Conservation (phyloP, 2,329 filamentous ascomycete species). For the Hypoxylon sp. region DNA sequence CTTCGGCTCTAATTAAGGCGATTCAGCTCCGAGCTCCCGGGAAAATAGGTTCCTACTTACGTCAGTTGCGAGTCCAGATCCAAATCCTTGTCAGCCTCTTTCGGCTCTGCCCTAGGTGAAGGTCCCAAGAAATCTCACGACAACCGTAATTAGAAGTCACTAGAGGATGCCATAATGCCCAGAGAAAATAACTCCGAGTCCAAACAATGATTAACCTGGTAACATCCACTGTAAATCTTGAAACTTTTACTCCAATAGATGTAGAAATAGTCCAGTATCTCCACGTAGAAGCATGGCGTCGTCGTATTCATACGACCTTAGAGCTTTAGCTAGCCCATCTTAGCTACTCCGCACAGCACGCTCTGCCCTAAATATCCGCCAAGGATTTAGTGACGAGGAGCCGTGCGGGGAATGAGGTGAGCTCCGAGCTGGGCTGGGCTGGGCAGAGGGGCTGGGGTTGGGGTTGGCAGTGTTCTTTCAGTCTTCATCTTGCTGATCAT, state of each 20-base stretch:
- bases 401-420: slow-evolving; percentile 27
- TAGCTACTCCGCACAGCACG: slow-evolving; percentile 37
- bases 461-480: slow-evolving; percentile 4
- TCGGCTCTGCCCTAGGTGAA: slow-evolving; percentile 19
- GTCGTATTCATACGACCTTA: slow-evolving; percentile 18
- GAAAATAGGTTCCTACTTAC: slow-evolving; percentile 8
- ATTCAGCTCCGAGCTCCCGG: slow-evolving; percentile 18
- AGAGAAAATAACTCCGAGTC: background rate
- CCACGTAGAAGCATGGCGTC: slow-evolving; percentile 10
- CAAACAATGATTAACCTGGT: background rate
- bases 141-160: background rate
- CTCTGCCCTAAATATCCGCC: background rate
- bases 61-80: slow-evolving; percentile 29
- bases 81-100: slow-evolving; percentile 27
- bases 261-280: slow-evolving; percentile 1
- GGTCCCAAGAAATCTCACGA: slow-evolving; percentile 9
- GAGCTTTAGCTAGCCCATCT: background rate
- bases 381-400: slow-evolving; percentile 13
- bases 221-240: slow-evolving; percentile 12
- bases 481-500: slow-evolving; percentile 17
- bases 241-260: slow-evolving; percentile 8
- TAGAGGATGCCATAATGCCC: background rate
- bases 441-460: background rate
- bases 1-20: slow-evolving; percentile 33
- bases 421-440: background rate